A percentile compares a stretch with the other conserved stretches of the same genome.
These are phyloP conservation scores for Naganishia liquefaciens DNA, from an alignment of 1,284 basidiomycete genomes.

Conservation along the genomic window DNA sequence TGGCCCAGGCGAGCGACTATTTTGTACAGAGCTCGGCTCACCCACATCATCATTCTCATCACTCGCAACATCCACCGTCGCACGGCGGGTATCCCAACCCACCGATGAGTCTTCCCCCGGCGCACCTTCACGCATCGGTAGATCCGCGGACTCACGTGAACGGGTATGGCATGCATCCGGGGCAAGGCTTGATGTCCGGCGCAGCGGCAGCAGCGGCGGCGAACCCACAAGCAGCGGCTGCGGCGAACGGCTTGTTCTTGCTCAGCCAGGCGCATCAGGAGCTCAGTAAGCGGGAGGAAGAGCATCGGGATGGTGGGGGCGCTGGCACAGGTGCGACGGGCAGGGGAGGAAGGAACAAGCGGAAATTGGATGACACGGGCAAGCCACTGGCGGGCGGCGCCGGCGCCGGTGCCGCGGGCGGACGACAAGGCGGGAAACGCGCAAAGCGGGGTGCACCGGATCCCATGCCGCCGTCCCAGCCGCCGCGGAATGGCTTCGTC, in stretches of 20 bases:
- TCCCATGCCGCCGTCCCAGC: background rate
- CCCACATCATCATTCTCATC: constrained; percentile 22
- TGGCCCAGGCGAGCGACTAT: constrained; percentile 19
- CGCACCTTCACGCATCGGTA: constrained; percentile 21
- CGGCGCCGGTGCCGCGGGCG: background rate
- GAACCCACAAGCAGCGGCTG: background rate
- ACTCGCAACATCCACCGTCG: constrained; percentile 20
- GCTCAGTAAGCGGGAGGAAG: constrained; percentile 87
- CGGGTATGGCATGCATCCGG: constrained; percentile 11
- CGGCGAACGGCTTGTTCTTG: constrained; percentile 78
- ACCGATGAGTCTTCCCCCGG: constrained; percentile 20
- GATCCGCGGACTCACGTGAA: constrained; percentile 23
- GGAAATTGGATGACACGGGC: constrained; percentile 41
- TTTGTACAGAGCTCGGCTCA: background rate
- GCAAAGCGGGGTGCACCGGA: constrained; percentile 46
- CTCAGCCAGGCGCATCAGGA: constrained; percentile 93
- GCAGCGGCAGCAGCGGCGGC: background rate
- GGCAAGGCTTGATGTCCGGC: constrained; percentile 3
- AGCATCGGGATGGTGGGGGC: constrained; percentile 45
- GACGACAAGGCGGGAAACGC: constrained; percentile 45
- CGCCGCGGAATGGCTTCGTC: constrained; percentile 7
- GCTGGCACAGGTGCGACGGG: background rate
- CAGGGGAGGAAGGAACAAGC: constrained; percentile 38
- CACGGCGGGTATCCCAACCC: background rate
- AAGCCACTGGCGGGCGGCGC: constrained; percentile 11